These are phyloP conservation scores for Akanthomyces lecanii DNA, from an alignment of 2,329 filamentous ascomycete species.

Conservation along the genomic window DNA sequence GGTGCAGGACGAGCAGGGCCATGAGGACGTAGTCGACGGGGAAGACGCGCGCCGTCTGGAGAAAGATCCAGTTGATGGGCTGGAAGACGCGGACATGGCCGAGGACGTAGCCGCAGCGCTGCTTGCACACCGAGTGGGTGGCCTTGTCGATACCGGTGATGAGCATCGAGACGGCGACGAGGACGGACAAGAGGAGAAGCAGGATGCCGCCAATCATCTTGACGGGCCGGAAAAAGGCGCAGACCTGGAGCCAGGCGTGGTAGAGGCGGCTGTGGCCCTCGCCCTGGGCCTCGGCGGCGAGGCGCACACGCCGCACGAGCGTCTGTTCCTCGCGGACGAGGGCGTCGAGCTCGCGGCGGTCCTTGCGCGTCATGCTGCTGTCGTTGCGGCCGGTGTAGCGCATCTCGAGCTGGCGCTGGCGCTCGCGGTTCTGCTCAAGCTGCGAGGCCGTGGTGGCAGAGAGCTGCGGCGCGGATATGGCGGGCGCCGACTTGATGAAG, in stretches of 20 bases:
- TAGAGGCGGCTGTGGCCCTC: slow-evolving; percentile 72
- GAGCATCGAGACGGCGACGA: slow-evolving; percentile 88
- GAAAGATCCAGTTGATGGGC: slow-evolving; percentile 79
- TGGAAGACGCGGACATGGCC: slow-evolving; percentile 88
- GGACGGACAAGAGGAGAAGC: slow-evolving; percentile 66
- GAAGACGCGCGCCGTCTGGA: slow-evolving; percentile 76
- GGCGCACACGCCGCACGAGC: slow-evolving; percentile 78
- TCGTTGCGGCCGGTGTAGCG: slow-evolving; percentile 73
- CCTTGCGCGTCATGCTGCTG: slow-evolving; percentile 74
- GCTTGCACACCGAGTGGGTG: slow-evolving; percentile 88
- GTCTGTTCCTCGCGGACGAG: slow-evolving; percentile 89
- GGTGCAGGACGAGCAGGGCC: slow-evolving; percentile 74
- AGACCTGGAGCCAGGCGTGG: slow-evolving; percentile 71
- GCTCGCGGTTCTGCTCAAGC: slow-evolving; percentile 82
- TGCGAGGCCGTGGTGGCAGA: slow-evolving; percentile 73
- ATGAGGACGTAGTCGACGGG: slow-evolving; percentile 91
- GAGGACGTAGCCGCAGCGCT: slow-evolving; percentile 86
- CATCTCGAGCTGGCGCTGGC: slow-evolving; percentile 85
- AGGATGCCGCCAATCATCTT: slow-evolving; percentile 83
- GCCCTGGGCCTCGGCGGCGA: slow-evolving; percentile 77
- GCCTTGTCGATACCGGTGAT: slow-evolving; percentile 95
- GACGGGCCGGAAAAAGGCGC: slow-evolving; percentile 78
- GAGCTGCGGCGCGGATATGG: slow-evolving; percentile 76
- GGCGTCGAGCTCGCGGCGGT: slow-evolving; percentile 81
- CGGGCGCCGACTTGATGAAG: slow-evolving; percentile 86